These are phyloP conservation scores for Xylaria grammica DNA, from an alignment of 495 filamentous ascomycete species.

Conservation along the genomic window DNA sequence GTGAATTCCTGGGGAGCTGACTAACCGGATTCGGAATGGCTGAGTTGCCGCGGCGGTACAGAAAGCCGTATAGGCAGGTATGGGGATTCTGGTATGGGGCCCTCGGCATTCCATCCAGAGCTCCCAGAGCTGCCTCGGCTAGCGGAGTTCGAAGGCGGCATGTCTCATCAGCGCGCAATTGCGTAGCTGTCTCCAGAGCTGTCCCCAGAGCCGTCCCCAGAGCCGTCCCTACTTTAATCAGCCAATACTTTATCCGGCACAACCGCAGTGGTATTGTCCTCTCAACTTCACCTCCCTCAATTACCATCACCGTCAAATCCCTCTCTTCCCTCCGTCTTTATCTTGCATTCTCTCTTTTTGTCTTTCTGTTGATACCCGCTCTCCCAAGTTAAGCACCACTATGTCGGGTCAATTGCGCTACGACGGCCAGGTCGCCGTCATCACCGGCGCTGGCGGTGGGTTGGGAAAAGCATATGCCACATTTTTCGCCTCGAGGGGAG, in stretches of 20 bases:
- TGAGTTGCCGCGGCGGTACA: slow-evolving; percentile 14
- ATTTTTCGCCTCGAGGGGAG: slow-evolving; percentile 91
- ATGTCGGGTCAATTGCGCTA: slow-evolving; percentile 84
- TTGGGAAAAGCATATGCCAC: slow-evolving; percentile 89
- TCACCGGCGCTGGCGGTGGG: slow-evolving; percentile 95
- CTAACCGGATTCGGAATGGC: slow-evolving; percentile 13
- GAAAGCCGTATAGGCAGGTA: too few species aligned
- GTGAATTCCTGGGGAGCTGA: slow-evolving; percentile 4
- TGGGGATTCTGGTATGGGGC: too few species aligned
- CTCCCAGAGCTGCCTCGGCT: slow-evolving; percentile 38
- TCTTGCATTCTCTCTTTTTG: neutral
- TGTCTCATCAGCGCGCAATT: slow-evolving; percentile 17
- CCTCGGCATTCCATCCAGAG: slow-evolving; percentile 42
- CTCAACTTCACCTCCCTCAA: slow-evolving; percentile 7
- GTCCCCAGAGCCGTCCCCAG: slow-evolving; percentile 23
- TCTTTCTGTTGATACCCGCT: slow-evolving; percentile 22
- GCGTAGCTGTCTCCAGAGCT: slow-evolving; percentile 14
- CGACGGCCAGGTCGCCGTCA: slow-evolving; percentile 95
- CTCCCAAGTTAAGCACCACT: slow-evolving; percentile 32
- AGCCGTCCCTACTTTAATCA: slow-evolving; percentile 26
- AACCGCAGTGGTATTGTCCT: slow-evolving; percentile 2
- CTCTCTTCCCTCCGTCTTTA: neutral
- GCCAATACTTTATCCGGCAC: slow-evolving; percentile 25
- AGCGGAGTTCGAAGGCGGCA: slow-evolving; percentile 35
- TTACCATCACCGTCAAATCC: neutral